Percentiles rank a stretch among this genome's conserved stretches.
phyloP scores from a whole-genome alignment of 257 asterid genomes.

The Solanum arcanum region DNA sequence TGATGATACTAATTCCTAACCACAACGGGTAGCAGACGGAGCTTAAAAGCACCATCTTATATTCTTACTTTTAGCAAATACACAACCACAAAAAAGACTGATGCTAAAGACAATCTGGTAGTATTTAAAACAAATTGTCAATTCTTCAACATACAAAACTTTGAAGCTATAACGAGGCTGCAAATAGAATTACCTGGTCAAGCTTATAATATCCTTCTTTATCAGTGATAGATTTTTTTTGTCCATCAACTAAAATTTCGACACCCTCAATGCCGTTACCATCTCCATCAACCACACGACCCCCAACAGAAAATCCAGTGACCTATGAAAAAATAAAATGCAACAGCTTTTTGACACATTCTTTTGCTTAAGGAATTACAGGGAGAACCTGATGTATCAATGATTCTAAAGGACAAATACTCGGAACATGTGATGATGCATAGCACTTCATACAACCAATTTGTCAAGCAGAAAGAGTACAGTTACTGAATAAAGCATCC shows the following conservation, averaged over 20 bases:
- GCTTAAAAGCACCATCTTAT: not conserved
- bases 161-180: not conserved
- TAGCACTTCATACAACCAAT: not conserved
- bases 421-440: not conserved
- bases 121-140: not conserved
- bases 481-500: not conserved
- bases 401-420: not conserved
- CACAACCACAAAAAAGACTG: not conserved
- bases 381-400: not conserved
- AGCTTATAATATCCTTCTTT: slow-evolving; percentile 85
- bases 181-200: slow-evolving; percentile 67
- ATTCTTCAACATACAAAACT: not conserved
- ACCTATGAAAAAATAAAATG: slow-evolving; percentile 41
- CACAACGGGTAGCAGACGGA: not conserved
- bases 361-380: not conserved
- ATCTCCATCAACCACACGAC: slow-evolving; percentile 85
- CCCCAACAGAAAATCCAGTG: slow-evolving; percentile 97
- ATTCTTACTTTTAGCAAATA: not conserved
- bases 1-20: not conserved
- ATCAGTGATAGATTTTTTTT: slow-evolving; percentile 69
- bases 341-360: not conserved
- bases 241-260: slow-evolving; percentile 65
- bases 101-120: not conserved
- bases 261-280: slow-evolving; percentile 74
- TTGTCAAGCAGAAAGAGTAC: not conserved